Base-by-base conservation (phyloP, 108 stramenopile species). In the Skeletonema tropicum region DNA sequence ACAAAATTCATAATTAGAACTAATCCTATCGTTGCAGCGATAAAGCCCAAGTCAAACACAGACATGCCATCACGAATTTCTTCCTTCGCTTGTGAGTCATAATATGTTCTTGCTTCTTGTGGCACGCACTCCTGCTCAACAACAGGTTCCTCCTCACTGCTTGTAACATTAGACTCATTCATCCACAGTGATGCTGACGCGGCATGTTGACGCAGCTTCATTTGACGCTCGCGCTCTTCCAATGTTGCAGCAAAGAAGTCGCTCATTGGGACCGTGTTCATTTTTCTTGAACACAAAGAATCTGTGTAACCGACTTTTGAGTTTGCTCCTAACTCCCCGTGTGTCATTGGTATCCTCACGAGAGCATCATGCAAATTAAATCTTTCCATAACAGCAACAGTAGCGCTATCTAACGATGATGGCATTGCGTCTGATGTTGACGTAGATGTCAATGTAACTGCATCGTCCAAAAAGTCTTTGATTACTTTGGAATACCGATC, bases 211-310 rank as follows among this genome's bases (percentile, higher is more conserved):
- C 36, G 52, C 35, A 57, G 48, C 15, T 38, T 52, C 36, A 55
- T 31, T 33, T 59, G 69, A 6, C 52, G 64, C 11, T 72, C 69
- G 21, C 77, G 65, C 11, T 33, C 46, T 25, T 32, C 15, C 14
- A 48, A 21, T 35, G 77, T 23, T 21, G 66, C 65, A 60, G 77
- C 88, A 68, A 88, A 89, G 64, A 93, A 93, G 39, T 90, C 88
- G 41, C 68, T 46, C 67, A 90, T 15, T 19, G 76, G 80, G 15
- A 87, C 81, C 26, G 76, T 45, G 49, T 76, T 71, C 74, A 84
- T 76, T 11, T 64, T 72, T 11, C 77, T 57, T 26, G 65, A 38
- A 35, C 77, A 72, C 32, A 79, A 68, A 21, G 57, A 31, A 32
- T 79, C 77, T 31, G 77, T 68, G 52, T 72, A 60, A 4, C 77